These are phyloP conservation scores for Sarocladium brachiariae DNA, from an alignment of 2,329 filamentous ascomycete genomes.

Conservation along the genomic window DNA sequence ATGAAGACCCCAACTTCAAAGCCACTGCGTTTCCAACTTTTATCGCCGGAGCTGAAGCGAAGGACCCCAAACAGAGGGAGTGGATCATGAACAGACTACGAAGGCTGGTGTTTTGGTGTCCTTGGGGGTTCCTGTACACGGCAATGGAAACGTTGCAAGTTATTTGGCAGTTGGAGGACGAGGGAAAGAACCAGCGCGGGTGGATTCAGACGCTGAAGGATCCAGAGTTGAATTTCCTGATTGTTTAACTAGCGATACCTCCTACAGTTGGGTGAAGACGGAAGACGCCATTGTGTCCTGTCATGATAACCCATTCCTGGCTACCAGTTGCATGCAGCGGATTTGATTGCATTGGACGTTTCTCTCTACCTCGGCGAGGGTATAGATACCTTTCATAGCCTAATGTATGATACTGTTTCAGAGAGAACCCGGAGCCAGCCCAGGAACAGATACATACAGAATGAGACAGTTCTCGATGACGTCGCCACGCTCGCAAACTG, in stretches of 20 bases:
- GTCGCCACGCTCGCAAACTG: no score
- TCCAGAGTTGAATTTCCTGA: slow-evolving; percentile 35
- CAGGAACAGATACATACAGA: no score
- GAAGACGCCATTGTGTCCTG: no score
- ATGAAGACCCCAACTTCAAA: slow-evolving; percentile 46
- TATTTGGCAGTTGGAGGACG: slow-evolving; percentile 34
- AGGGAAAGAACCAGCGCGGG: slow-evolving; percentile 17
- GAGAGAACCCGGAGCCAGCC: no score
- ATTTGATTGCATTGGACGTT: no score
- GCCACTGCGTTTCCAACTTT: slow-evolving; percentile 52
- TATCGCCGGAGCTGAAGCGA: slow-evolving; percentile 45
- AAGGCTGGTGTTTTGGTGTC: slow-evolving; percentile 31
- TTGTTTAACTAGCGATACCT: slow-evolving; percentile 30
- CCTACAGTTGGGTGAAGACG: no score
- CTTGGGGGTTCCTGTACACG: slow-evolving; percentile 43
- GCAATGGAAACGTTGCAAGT: slow-evolving; percentile 37
- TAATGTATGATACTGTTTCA: no score
- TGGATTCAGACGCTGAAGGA: slow-evolving; percentile 40
- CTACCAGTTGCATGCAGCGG: no score
- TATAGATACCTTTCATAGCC: no score
- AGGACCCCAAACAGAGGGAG: slow-evolving; percentile 31
- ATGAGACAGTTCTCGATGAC: no score
- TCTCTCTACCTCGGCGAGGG: no score
- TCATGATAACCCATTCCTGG: no score
- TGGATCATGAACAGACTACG: slow-evolving; percentile 43